Evolutionary conservation across 2,329 filamentous ascomycete genomes (phyloP), one percentile per base, ranked within the genome.

Genomic region (Fusarium lateritium): DNA sequence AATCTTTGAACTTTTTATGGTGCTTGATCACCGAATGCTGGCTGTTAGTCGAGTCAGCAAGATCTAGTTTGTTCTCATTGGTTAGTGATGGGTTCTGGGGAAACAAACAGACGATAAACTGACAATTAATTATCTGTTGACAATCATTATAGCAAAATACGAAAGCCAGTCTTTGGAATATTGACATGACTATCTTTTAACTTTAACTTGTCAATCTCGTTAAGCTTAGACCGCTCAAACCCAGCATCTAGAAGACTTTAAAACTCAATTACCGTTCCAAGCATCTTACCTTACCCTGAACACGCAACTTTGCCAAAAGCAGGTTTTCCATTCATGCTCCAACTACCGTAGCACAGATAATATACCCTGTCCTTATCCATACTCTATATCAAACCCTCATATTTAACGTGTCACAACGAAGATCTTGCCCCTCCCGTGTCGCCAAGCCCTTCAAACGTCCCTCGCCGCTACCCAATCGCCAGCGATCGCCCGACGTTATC

Each of bases 31-130:
- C 10, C 45, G 36, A 15, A 21, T 21, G 44, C 42, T 62, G 43
- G 31, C 36, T 65, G 26, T 39, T 58, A 15, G 54, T 54, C 57
- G 46, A 73, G 73, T 75, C 57, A 75, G 71, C 73, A 70, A 24
- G 64, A 73, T 72, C 56, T 43, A 69, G 47, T 26, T 43, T 55
- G 40, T 38, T 49, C 69, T 57, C 14, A 73, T 73, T 73, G 71
- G 71, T 68, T 54, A 50, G 31, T 11, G 36, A 6, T n/a, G 7
- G 7, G 13, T 13, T 36, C 36, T 31, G 54, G 50, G 61, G 50
- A 62, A 50, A 5, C 8, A 10, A 40, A 3, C 3, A 5, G 3
- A 21, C 4, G 24, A 7, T 24, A 6, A 24, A 24, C 15, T 19
- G 17, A 15, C n/a, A 10, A 13, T 13, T 3, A 24, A 24, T 7